A percentile compares a stretch with the other conserved stretches of the same genome.
Conservation (phyloP, 257 asterid species). For the Solanum boliviense region DNA sequence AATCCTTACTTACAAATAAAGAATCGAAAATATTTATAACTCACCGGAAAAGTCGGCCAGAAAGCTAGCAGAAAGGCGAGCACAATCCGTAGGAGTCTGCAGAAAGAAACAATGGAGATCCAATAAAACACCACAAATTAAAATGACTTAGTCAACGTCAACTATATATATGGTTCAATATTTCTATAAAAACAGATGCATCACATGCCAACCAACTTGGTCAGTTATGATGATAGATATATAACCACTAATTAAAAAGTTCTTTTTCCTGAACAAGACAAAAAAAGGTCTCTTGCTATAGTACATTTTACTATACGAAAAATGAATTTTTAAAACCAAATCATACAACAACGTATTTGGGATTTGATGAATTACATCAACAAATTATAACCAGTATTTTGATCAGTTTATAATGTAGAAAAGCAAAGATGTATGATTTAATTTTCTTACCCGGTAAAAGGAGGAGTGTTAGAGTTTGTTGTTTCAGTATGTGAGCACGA, state of each 20-base stretch:
- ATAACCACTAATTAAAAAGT: no score
- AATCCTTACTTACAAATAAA: neutral
- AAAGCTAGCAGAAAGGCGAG: neutral
- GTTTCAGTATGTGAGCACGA: neutral
- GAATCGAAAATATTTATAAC: neutral
- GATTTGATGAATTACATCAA: neutral
- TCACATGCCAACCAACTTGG: neutral
- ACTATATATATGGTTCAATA: neutral
- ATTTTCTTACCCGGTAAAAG: neutral
- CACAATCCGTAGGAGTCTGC: neutral
- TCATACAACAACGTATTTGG: neutral
- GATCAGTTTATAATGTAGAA: neutral
- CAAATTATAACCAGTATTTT: neutral
- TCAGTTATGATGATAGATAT: neutral
- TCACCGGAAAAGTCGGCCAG: neutral
- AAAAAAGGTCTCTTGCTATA: neutral
- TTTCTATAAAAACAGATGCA: neutral
- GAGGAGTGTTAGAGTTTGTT: neutral
- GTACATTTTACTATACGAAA: neutral
- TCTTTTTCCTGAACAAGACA: neutral
- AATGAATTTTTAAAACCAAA: neutral
- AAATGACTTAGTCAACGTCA: neutral
- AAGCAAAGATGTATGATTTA: no score
- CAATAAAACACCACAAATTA: neutral
- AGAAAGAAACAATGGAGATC: neutral